Percentiles rank a stretch among this genome's conserved stretches.
Evolutionary conservation across 768 basidiomycete species (phyloP).

Genomic region (Kwoniella botswanensis): DNA sequence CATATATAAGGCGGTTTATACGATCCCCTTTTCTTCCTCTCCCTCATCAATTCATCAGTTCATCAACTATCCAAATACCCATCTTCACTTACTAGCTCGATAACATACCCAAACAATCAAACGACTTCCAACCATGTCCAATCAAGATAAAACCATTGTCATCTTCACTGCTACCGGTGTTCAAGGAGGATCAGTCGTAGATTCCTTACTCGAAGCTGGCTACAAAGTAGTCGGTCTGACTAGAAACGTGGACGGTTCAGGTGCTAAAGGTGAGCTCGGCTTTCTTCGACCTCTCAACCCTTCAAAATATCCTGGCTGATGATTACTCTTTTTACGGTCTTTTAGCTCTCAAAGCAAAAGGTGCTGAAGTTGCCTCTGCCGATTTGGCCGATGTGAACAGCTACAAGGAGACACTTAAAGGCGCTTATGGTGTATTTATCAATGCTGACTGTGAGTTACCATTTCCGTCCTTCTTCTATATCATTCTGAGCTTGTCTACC

Average conservation of each 20-base stretch:
- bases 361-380: neutral
- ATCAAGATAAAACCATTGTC: constrained; percentile 31
- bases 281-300: too few species aligned
- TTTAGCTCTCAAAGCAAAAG: constrained; percentile 7
- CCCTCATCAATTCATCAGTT: too few species aligned
- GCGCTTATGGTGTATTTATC: constrained; percentile 13
- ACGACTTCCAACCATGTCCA: neutral
- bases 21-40: too few species aligned
- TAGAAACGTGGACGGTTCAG: neutral
- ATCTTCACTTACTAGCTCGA: neutral
- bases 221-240: constrained; percentile 10
- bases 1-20: too few species aligned
- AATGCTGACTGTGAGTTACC: constrained; percentile 15
- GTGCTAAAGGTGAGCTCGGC: constrained; percentile 3
- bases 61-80: too few species aligned
- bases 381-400: constrained; percentile 2
- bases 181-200: constrained; percentile 22
- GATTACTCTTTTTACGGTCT: neutral
- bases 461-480: neutral
- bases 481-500: neutral
- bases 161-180: constrained; percentile 38
- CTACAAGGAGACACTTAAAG: constrained; percentile 5
- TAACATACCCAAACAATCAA: neutral
- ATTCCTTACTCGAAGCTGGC: constrained; percentile 3
- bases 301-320: neutral